A percentile compares a stretch with the other conserved stretches of the same genome.
phyloP scores from a whole-genome alignment of 805 yeast genomes.

The Yamadazyma olivae region DNA sequence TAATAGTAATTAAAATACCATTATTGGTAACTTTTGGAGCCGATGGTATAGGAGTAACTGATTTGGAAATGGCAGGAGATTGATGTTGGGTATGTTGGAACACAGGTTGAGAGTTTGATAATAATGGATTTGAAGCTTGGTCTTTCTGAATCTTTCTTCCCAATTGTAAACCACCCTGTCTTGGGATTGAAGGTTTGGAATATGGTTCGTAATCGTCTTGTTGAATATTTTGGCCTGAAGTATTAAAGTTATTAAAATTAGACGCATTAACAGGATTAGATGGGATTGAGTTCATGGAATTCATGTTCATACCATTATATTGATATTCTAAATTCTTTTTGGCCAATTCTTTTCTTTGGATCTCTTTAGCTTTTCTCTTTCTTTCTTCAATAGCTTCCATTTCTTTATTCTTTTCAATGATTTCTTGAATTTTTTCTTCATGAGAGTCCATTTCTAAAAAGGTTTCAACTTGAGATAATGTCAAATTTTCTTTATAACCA shows the following conservation, averaged over 20 bases:
- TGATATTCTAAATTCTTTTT: constrained; percentile 54
- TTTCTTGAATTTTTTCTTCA: constrained; percentile 97
- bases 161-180: constrained; percentile 66
- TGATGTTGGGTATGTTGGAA: constrained; percentile 15
- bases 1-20: constrained; percentile 75
- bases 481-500: constrained; percentile 87
- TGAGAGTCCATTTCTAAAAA: constrained; percentile 97
- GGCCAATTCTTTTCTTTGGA: constrained; percentile 75
- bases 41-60: constrained; percentile 11
- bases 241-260: constrained; percentile 7
- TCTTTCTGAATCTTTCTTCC: constrained; percentile 51
- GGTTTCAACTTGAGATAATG: constrained; percentile 77
- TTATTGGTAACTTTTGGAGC: constrained; percentile 47
- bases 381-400: constrained; percentile 96
- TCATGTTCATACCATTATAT: constrained; percentile 17
- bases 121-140: constrained; percentile 28
- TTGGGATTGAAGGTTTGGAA: constrained; percentile 2
- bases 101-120: constrained; percentile 29
- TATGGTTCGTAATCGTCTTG: background rate
- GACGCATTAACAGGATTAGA: constrained; percentile 1
- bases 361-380: constrained; percentile 89
- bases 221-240: background rate
- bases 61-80: constrained; percentile 9
- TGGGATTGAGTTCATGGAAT: background rate
- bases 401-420: constrained; percentile 95